These are phyloP conservation scores for Colletotrichum nymphaeae DNA, from an alignment of 2,329 filamentous ascomycete genomes.

Conservation along the genomic window DNA sequence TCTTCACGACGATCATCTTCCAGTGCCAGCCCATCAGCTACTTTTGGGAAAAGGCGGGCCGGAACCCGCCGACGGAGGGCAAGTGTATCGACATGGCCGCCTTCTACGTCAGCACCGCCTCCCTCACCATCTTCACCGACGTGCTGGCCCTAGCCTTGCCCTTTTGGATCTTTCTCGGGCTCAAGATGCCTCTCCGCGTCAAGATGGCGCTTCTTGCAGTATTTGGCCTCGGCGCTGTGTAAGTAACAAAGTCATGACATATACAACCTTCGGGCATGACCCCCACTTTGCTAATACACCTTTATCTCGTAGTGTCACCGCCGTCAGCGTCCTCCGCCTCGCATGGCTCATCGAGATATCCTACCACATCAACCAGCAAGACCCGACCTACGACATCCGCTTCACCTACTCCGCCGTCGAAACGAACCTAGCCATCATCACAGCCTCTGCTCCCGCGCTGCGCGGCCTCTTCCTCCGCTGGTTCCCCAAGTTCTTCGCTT, in stretches of 20 bases:
- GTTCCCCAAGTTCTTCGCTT: conserved; percentile 41
- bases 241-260: conserved; percentile 7
- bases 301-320: conserved; percentile 28
- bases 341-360: conserved; percentile 27
- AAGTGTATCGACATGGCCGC: conserved; percentile 25
- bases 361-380: conserved; percentile 29
- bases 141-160: conserved; percentile 51
- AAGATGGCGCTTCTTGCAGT: conserved; percentile 49
- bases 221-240: conserved; percentile 46
- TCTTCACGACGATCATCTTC: conserved; percentile 52
- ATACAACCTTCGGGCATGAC: no score
- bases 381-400: conserved; percentile 44
- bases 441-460: conserved; percentile 51
- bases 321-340: conserved; percentile 23
- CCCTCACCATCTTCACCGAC: conserved; percentile 54
- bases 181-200: conserved; percentile 46
- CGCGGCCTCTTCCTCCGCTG: conserved; percentile 48
- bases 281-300: conserved; percentile 8
- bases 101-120: conserved; percentile 48
- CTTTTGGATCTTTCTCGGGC: conserved; percentile 47
- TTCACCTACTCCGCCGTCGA: conserved; percentile 47
- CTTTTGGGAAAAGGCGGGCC: conserved; percentile 44
- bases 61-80: conserved; percentile 26
- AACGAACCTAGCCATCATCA: conserved; percentile 52
- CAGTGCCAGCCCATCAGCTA: conserved; percentile 54